phyloP scores from a whole-genome alignment of 1,284 basidiomycete genomes.

The Puccinia polysora region DNA sequence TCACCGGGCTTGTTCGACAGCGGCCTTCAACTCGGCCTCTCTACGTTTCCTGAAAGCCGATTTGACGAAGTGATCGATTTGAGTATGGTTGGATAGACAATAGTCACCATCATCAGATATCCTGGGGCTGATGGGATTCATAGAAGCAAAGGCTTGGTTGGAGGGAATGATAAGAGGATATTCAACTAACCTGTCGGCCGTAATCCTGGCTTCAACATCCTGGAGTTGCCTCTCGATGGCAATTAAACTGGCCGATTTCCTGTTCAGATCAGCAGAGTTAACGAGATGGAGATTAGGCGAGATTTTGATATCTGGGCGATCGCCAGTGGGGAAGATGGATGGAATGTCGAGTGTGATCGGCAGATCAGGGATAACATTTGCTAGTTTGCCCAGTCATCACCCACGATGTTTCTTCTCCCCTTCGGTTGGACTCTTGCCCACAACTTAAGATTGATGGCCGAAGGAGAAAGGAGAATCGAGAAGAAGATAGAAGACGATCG shows the following conservation, averaged over 20 bases:
- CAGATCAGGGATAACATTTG: no score
- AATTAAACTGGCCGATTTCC: slow-evolving; percentile 28
- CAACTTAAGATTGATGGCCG: no score
- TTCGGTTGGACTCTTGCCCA: no score
- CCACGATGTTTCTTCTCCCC: no score
- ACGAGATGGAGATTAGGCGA: background rate
- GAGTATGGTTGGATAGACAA: background rate
- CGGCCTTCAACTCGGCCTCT: slow-evolving; percentile 8
- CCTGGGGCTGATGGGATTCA: background rate
- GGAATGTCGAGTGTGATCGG: background rate
- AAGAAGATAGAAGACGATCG: no score
- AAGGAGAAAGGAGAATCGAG: no score
- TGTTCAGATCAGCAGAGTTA: background rate
- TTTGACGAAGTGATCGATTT: background rate
- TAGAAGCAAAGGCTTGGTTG: background rate
- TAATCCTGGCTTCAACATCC: slow-evolving; percentile 18
- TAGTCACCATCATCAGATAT: background rate
- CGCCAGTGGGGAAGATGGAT: background rate
- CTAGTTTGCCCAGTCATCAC: no score
- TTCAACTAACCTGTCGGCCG: slow-evolving; percentile 11
- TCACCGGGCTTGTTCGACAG: slow-evolving; percentile 24
- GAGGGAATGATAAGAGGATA: background rate
- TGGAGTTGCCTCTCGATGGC: slow-evolving; percentile 12
- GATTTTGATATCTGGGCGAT: background rate
- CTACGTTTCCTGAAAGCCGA: slow-evolving; percentile 1